phyloP scores from a whole-genome alignment of 1,284 basidiomycete species.

The Agroathelia rolfsii region DNA sequence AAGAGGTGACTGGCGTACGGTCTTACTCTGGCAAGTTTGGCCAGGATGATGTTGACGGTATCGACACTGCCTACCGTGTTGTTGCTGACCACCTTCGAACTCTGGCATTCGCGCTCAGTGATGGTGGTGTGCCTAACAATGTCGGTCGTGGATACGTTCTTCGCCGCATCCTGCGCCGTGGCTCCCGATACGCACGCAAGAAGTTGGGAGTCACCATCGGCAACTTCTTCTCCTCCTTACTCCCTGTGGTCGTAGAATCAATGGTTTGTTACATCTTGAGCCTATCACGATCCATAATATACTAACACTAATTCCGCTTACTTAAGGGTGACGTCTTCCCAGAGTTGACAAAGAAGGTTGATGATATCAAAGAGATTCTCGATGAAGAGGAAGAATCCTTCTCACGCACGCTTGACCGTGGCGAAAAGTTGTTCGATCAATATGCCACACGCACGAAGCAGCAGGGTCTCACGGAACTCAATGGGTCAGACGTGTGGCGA shows the following conservation, averaged over 20 bases:
- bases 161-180: slow-evolving; percentile 84
- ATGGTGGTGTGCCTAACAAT: slow-evolving; percentile 94
- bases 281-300: too few species aligned
- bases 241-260: slow-evolving; percentile 83
- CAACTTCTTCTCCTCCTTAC: slow-evolving; percentile 87
- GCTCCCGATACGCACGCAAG: slow-evolving; percentile 90
- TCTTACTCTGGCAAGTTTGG: slow-evolving; percentile 88
- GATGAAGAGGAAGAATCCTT: slow-evolving; percentile 98
- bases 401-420: slow-evolving; percentile 90
- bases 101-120: slow-evolving; percentile 89
- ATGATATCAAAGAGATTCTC: slow-evolving; percentile 90
- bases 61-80: slow-evolving; percentile 96
- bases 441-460: slow-evolving; percentile 71
- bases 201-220: slow-evolving; percentile 94
- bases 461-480: slow-evolving; percentile 59
- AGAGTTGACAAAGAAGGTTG: slow-evolving; percentile 78
- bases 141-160: slow-evolving; percentile 95
- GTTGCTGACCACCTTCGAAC: slow-evolving; percentile 96
- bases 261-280: slow-evolving; percentile 51
- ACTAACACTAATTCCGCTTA: slow-evolving; percentile 7
- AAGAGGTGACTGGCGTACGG: slow-evolving; percentile 82
- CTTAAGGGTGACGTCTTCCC: slow-evolving; percentile 81
- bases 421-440: slow-evolving; percentile 93
- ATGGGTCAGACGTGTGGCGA: slow-evolving; percentile 92
- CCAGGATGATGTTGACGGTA: slow-evolving; percentile 85